Evolutionary conservation across 176 grass and related monocot genomes (phyloP).

Genomic region (Aegilops sharonensis): DNA sequence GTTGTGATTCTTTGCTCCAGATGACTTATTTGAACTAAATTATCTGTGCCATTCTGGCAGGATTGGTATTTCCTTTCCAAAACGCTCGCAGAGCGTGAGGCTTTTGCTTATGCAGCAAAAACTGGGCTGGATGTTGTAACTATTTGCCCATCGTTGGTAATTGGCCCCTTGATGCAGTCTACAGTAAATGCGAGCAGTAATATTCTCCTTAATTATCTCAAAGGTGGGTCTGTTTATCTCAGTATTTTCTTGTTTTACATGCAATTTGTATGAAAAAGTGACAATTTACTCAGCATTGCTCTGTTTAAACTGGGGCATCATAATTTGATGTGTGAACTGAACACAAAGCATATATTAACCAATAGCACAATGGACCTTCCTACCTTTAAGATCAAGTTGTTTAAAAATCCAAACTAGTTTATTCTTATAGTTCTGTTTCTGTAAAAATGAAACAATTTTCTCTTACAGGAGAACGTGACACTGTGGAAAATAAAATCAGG

Average conservation of each 20-base stretch:
- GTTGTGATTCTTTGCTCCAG: not conserved
- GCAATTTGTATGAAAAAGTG: not conserved
- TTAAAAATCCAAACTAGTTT: not conserved
- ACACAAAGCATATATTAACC: not conserved
- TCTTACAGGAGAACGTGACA: constrained; percentile 33
- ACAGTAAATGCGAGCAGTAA: constrained; percentile 36
- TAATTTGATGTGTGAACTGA: not conserved
- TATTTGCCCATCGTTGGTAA: constrained; percentile 27
- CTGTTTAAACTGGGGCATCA: not conserved
- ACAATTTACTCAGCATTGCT: not conserved
- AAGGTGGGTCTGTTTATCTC: constrained; percentile 15
- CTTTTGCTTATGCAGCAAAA: constrained; percentile 33
- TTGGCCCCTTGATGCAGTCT: constrained; percentile 36
- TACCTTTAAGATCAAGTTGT: not conserved
- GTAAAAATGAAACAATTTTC: not conserved
- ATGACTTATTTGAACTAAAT: not conserved
- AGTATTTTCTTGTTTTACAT: not conserved
- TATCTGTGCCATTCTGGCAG: not conserved
- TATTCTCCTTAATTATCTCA: constrained; percentile 10
- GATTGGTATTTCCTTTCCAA: constrained; percentile 46
- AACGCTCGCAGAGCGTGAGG: constrained; percentile 35
- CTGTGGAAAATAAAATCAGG: constrained; percentile 28
- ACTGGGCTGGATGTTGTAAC: constrained; percentile 38
- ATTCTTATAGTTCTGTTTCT: not conserved
- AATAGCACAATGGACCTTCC: not conserved